A percentile compares a stretch with the other conserved stretches of the same genome.
Evolutionary conservation across 306 rosid genomes (phyloP).

Genomic region (Malus fusca): DNA sequence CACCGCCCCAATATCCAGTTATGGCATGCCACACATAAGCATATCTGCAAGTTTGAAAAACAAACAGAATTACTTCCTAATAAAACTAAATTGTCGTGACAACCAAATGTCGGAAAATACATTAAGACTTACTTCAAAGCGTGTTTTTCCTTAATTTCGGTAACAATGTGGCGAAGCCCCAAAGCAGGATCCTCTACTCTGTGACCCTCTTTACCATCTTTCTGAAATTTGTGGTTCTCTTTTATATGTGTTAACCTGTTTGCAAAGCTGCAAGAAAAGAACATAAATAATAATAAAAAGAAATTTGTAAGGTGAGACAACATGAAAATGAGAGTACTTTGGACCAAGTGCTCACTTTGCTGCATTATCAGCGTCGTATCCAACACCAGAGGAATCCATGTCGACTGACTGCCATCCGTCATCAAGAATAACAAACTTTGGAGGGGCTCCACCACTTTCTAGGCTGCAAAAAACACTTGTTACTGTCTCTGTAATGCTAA

Average conservation of each 20-base stretch:
- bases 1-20: conserved; percentile 96
- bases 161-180: conserved; percentile 58
- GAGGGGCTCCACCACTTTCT: conserved; percentile 67
- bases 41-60: conserved; percentile 29
- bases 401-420: conserved; percentile 87
- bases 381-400: conserved; percentile 42
- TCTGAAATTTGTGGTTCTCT: conserved; percentile 88
- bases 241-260: conserved; percentile 61
- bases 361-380: conserved; percentile 40
- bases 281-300: not conserved
- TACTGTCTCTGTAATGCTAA: not conserved
- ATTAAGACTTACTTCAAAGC: conserved; percentile 37
- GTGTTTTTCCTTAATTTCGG: conserved; percentile 48
- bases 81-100: not conserved
- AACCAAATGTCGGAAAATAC: not conserved
- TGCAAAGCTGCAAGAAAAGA: conserved; percentile 50
- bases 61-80: conserved; percentile 8
- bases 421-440: conserved; percentile 75
- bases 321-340: not conserved
- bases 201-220: conserved; percentile 67
- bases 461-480: conserved; percentile 35
- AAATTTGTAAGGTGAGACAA: not conserved
- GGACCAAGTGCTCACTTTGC: conserved; percentile 52
- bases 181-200: conserved; percentile 55
- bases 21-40: conserved; percentile 91